Evolutionary conservation across 768 basidiomycete species (phyloP).

Genomic region (Boletus pseudopeckii): DNA sequence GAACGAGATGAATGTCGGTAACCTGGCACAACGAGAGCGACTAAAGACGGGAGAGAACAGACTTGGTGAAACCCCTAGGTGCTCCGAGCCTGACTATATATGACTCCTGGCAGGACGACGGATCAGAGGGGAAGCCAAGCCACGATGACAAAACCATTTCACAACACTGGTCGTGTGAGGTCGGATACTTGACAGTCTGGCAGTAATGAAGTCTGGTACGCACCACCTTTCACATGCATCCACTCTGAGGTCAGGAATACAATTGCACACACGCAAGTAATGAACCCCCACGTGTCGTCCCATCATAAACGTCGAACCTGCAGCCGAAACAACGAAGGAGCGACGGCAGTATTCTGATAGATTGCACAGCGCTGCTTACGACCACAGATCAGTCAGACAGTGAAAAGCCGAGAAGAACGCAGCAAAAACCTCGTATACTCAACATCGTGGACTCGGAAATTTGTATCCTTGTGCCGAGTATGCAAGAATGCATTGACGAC

Average conservation of each 20-base stretch:
- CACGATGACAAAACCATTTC: too few species aligned
- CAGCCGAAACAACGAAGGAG: conserved; percentile 20
- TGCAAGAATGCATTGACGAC: too few species aligned
- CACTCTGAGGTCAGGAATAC: conserved; percentile 9
- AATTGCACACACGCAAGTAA: conserved; percentile 8
- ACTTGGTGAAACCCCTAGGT: too few species aligned
- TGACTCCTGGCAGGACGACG: too few species aligned
- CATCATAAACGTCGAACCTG: conserved; percentile 19
- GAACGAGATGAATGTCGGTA: too few species aligned
- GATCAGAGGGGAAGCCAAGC: too few species aligned
- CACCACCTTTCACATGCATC: conserved; percentile 17
- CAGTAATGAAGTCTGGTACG: neutral
- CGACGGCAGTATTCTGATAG: conserved; percentile 11
- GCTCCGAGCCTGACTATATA: too few species aligned
- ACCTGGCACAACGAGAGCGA: too few species aligned
- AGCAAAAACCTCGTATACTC: conserved; percentile 8
- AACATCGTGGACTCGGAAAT: conserved; percentile 11
- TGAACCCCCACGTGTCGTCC: conserved; percentile 20
- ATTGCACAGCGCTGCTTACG: conserved; percentile 4
- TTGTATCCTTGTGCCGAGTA: conserved; percentile 5
- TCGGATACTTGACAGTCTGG: neutral
- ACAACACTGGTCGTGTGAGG: conserved; percentile 2
- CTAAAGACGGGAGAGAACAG: too few species aligned
- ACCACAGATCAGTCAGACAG: conserved; percentile 3
- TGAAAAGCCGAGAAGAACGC: neutral